Conservation (phyloP, 1,284 basidiomycete genomes). For the Leccinum proliferum region DNA sequence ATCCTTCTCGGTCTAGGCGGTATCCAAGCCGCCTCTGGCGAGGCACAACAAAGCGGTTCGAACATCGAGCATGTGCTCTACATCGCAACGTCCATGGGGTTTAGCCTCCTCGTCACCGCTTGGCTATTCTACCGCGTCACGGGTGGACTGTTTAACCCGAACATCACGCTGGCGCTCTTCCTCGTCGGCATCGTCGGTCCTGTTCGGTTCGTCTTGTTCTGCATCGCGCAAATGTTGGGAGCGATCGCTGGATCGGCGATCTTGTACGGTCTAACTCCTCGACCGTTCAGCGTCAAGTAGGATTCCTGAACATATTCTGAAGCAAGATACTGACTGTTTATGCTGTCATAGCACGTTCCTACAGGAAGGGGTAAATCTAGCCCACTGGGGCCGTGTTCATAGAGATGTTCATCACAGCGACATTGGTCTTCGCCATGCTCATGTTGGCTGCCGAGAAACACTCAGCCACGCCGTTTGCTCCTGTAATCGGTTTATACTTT, state of each 20-base stretch:
- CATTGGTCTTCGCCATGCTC: constrained; percentile 55
- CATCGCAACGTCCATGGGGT: constrained; percentile 58
- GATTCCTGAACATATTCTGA: constrained; percentile 15
- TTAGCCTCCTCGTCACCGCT: constrained; percentile 62
- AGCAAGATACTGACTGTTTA: constrained; percentile 2
- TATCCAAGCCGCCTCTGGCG: constrained; percentile 45
- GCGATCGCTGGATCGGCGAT: constrained; percentile 60
- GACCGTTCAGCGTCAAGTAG: constrained; percentile 52
- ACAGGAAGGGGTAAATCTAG: constrained; percentile 38
- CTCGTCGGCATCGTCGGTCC: constrained; percentile 57
- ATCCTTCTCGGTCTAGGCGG: constrained; percentile 59
- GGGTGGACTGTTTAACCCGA: constrained; percentile 68
- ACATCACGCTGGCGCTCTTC: constrained; percentile 58
- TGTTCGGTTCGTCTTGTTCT: constrained; percentile 56
- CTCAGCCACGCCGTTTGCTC: constrained; percentile 65
- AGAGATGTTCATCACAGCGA: constrained; percentile 63
- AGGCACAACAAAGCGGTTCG: constrained; percentile 25
- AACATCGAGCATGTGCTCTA: constrained; percentile 46
- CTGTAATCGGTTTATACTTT: constrained; percentile 32
- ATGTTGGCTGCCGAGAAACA: constrained; percentile 72
- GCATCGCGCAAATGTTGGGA: constrained; percentile 58
- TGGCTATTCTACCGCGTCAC: constrained; percentile 76
- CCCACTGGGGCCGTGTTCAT: constrained; percentile 67
- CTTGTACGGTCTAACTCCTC: constrained; percentile 56
- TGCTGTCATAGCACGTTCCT: constrained; percentile 39